These are phyloP conservation scores for Lichtheimia ramosa DNA, from an alignment of 371 early-diverging fungal genomes.

Conservation along the genomic window DNA sequence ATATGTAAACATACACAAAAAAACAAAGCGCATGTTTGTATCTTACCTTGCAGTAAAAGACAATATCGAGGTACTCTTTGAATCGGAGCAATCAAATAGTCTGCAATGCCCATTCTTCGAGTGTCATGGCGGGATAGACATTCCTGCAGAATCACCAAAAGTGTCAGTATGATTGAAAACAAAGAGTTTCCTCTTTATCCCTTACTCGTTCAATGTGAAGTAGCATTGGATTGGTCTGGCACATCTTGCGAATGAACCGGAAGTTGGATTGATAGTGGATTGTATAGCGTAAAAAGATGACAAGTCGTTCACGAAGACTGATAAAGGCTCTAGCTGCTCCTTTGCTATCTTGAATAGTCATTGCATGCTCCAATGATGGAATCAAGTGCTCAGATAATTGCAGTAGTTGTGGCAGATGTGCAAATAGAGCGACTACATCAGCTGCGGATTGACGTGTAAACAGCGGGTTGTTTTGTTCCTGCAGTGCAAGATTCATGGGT, in stretches of 20 bases:
- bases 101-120: constrained; percentile 38
- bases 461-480: constrained; percentile 24
- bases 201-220: constrained; percentile 42
- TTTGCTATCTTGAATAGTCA: not conserved
- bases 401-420: constrained; percentile 30
- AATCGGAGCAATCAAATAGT: constrained; percentile 46
- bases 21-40: not conserved
- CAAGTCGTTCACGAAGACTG: constrained; percentile 20
- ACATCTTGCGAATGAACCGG: constrained; percentile 36
- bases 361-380: not conserved
- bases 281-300: constrained; percentile 42
- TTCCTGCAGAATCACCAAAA: constrained; percentile 20
- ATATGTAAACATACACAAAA: too few relatives aligned
- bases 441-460: constrained; percentile 19
- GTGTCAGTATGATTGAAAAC: not conserved
- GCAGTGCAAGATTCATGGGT: constrained; percentile 31
- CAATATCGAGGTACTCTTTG: constrained; percentile 45
- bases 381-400: constrained; percentile 26
- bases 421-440: constrained; percentile 34
- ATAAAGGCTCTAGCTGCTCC: constrained; percentile 9
- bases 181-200: not conserved
- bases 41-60: constrained; percentile 42
- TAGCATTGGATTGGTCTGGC: constrained; percentile 32
- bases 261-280: constrained; percentile 38
- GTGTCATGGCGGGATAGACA: constrained; percentile 34